Base-by-base conservation (phyloP, 768 basidiomycete species). In the Suillus brevipes region DNA sequence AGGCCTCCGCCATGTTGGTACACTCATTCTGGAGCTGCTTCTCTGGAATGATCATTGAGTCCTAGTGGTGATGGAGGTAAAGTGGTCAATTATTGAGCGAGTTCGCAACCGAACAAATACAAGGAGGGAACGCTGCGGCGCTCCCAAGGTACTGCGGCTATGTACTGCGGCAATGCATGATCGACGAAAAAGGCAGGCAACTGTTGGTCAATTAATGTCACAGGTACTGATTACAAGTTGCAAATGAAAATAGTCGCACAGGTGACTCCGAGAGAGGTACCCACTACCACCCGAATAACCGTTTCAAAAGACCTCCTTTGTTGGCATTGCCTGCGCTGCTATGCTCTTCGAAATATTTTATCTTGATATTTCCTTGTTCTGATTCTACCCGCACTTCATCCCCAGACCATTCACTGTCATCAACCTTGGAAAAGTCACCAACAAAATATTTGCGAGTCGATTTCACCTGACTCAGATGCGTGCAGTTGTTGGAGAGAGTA, bases 321-420 rank as follows among this genome's bases (percentile, higher is more conserved):
- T 28, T 28, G 55, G 18, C 40, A 16, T 34, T 10, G 0, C 42
- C 64, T 3, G 7, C 6, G 1, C 10, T 38, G 14, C 16, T 43
- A 37, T 18, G 31, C 1, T 77, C 74, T 6, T 74, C 69, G 3
- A 62, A 23, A 37, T 74, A 75, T 62, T 59, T 71, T 40, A 75
- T 1, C 12, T 60, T 52, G 13, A 77, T 57, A 6, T 40, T 67
- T 6, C 72, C 75, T 52, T 74, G 65, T 6, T 12, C 12, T 3
- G 66, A 28, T 8, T 72, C 68, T 12, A 72, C 12, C 34, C 65
- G 66, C 4, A 75, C 38, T 20, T 66, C 62, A 28, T 72, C 68
- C 0, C 74, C 75, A 3, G 47, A 43, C 75, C 75, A 75, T 4
- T 42, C 62, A 6, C 28, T 65, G 6, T 67, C 68, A 5, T 66